A percentile compares a stretch with the other conserved stretches of the same genome.
Evolutionary conservation across 345 rosid genomes (phyloP).

Genomic region (Eucalyptus marginata): DNA sequence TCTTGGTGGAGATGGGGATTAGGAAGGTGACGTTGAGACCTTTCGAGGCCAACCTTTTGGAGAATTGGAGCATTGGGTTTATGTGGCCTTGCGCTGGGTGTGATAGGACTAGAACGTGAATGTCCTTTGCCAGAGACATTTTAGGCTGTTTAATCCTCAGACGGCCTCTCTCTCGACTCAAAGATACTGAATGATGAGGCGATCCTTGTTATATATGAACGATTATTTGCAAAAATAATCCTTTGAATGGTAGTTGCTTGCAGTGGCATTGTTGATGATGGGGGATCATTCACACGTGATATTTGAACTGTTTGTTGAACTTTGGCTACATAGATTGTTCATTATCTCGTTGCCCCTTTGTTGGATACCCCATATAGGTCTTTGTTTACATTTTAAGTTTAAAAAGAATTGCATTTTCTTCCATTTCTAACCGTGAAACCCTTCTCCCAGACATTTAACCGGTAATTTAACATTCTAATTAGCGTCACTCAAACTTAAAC

Average conservation of each 20-base stretch:
- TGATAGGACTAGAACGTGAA: slow-evolving; percentile 4
- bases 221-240: background rate
- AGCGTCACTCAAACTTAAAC: background rate
- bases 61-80: slow-evolving; percentile 41
- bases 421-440: background rate
- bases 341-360: background rate
- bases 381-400: too few species aligned
- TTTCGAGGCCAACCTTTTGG: slow-evolving; percentile 32
- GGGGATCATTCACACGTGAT: background rate
- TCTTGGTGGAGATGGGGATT: slow-evolving; percentile 3
- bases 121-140: background rate
- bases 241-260: background rate
- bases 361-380: background rate
- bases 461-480: background rate
- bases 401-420: background rate
- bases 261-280: background rate
- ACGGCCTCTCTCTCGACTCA: background rate
- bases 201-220: background rate
- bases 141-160: background rate
- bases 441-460: background rate
- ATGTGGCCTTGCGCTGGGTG: slow-evolving; percentile 43
- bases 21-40: slow-evolving; percentile 23
- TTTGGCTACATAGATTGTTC: background rate
- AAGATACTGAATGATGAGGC: background rate
- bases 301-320: background rate